phyloP scores from a whole-genome alignment of 257 asterid species.

The Orobanche coerulescens region DNA sequence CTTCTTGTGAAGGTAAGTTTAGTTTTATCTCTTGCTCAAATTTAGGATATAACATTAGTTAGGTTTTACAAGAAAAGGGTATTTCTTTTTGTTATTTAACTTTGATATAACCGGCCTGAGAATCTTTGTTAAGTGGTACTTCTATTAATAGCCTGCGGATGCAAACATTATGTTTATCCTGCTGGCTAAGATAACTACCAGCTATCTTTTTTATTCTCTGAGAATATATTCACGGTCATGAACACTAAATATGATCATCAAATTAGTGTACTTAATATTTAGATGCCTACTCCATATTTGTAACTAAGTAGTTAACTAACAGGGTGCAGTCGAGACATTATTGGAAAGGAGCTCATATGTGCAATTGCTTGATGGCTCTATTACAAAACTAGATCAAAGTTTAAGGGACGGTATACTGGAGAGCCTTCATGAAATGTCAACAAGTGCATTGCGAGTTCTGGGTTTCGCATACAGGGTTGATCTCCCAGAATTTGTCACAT shows the following conservation, averaged over 20 bases:
- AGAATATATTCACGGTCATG: background rate
- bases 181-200: background rate
- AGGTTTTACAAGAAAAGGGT: background rate
- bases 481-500: slow-evolving; percentile 56
- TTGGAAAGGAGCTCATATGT: slow-evolving; percentile 78
- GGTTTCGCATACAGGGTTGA: slow-evolving; percentile 86
- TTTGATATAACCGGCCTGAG: background rate
- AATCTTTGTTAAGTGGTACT: background rate
- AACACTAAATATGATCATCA: too few relatives aligned
- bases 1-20: slow-evolving; percentile 71
- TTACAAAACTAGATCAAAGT: slow-evolving; percentile 49
- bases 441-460: slow-evolving; percentile 72
- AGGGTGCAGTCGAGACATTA: slow-evolving; percentile 96
- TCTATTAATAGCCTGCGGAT: background rate
- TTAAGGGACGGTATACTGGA: slow-evolving; percentile 38
- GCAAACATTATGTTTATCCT: background rate
- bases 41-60: background rate
- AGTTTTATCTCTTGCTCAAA: slow-evolving; percentile 1
- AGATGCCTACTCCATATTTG: background rate
- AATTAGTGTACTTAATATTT: background rate
- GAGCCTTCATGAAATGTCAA: slow-evolving; percentile 71
- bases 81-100: background rate
- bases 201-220: background rate
- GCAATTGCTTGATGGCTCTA: slow-evolving; percentile 75
- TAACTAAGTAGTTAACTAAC: slow-evolving; percentile 11